Percentiles rank a stretch among this genome's conserved stretches.
Conservation (phyloP, 2,329 filamentous ascomycete genomes). For the Pseudogymnoascus sp. region DNA sequence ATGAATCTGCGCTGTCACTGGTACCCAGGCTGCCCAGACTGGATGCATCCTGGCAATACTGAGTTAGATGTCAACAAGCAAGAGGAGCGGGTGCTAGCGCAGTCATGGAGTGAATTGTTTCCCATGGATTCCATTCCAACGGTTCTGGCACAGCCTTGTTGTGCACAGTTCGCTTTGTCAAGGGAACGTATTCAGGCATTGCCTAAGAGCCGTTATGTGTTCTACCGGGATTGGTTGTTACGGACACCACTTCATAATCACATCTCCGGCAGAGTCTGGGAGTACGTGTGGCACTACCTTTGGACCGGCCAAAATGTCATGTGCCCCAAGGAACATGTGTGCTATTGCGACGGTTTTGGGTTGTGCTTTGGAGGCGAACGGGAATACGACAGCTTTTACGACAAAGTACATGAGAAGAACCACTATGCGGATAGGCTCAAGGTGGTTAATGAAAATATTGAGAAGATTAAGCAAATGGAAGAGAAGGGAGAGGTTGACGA, state of each 20-base stretch:
- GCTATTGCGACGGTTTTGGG: constrained; percentile 28
- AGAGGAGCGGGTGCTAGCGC: constrained; percentile 39
- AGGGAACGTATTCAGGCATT: constrained; percentile 42
- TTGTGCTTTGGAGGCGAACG: constrained; percentile 27
- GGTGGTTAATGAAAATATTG: constrained; percentile 12
- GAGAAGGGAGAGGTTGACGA: constrained; percentile 12
- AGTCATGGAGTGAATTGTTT: constrained; percentile 41
- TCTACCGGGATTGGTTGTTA: constrained; percentile 51
- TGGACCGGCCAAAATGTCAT: constrained; percentile 22
- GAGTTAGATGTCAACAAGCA: constrained; percentile 36
- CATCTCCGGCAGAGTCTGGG: constrained; percentile 51
- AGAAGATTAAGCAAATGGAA: constrained; percentile 15
- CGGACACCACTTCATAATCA: constrained; percentile 45
- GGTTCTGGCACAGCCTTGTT: constrained; percentile 50
- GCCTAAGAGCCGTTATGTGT: constrained; percentile 45
- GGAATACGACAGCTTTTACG: constrained; percentile 21
- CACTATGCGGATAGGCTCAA: constrained; percentile 5
- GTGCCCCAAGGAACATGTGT: constrained; percentile 24
- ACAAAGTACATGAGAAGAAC: constrained; percentile 13
- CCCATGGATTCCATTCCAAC: constrained; percentile 39
- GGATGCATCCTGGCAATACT: constrained; percentile 42
- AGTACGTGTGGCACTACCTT: constrained; percentile 53
- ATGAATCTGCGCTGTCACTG: constrained; percentile 53
- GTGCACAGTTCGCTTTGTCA: constrained; percentile 57
- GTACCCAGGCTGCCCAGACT: constrained; percentile 50